Evolutionary conservation across 176 grass and related monocot genomes (phyloP).

Genomic region (Dendrocalamus sinicus): DNA sequence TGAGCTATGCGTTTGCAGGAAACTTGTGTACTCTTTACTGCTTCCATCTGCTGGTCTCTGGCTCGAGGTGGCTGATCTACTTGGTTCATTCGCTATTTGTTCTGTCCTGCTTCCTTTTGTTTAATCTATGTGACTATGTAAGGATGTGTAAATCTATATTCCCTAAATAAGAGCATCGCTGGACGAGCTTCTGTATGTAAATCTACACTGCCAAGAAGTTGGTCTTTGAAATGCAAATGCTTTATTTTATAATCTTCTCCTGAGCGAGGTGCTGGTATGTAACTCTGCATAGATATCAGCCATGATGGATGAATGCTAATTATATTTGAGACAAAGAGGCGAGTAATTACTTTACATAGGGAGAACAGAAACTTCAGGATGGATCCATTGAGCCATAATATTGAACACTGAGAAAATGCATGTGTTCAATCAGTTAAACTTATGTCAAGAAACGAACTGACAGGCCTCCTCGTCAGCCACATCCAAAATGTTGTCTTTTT

Average conservation of each 20-base stretch:
- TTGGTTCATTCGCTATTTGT: slow-evolving; percentile 34
- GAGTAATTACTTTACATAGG: not conserved
- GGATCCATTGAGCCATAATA: not conserved
- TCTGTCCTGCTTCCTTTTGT: not conserved
- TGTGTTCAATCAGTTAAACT: not conserved
- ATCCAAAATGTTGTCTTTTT: not conserved
- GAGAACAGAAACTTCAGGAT: not conserved
- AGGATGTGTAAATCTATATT: slow-evolving; percentile 22
- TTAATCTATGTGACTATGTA: slow-evolving; percentile 5
- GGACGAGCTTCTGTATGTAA: not conserved
- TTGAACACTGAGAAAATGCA: not conserved
- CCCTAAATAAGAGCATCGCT: slow-evolving; percentile 34
- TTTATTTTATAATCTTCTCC: not conserved
- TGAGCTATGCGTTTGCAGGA: not conserved
- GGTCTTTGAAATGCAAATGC: not conserved
- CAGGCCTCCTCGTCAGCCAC: not conserved
- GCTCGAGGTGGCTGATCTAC: not conserved
- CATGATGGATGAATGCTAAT: not conserved
- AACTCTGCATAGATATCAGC: not conserved
- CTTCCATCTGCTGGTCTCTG: not conserved
- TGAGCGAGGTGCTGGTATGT: not conserved
- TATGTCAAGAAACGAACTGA: slow-evolving; percentile 13
- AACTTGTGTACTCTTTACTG: not conserved
- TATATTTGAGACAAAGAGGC: not conserved
- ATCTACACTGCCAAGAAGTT: not conserved